These are phyloP conservation scores for Cladosporium sp. DNA, from an alignment of 2,329 filamentous ascomycete genomes.

Conservation along the genomic window DNA sequence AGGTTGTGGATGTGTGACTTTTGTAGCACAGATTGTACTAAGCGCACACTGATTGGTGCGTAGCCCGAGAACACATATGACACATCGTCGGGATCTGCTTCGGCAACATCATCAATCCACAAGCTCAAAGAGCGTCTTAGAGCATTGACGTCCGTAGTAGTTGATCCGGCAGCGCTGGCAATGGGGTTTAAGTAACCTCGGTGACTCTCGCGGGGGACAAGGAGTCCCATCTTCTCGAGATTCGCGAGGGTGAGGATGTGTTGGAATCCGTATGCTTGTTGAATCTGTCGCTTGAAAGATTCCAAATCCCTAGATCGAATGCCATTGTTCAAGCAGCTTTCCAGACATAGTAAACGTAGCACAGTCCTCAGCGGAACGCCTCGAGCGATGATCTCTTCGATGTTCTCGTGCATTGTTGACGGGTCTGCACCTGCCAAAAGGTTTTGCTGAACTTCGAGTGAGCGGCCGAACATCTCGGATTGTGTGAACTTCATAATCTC, in stretches of 20 bases:
- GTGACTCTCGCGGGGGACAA: conserved; percentile 67
- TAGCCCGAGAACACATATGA: conserved; percentile 99
- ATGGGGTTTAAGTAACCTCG: conserved; percentile 78
- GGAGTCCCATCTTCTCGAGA: conserved; percentile 83
- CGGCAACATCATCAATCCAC: conserved; percentile 94
- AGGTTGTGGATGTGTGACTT: conserved; percentile 71
- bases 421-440: conserved; percentile 86
- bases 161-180: conserved; percentile 50
- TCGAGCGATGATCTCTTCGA: conserved; percentile 91
- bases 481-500: conserved; percentile 92
- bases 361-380: conserved; percentile 76
- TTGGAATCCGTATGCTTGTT: conserved; percentile 92
- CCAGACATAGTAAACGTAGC: conserved; percentile 79
- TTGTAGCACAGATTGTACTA: conserved; percentile 89
- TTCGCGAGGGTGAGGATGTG: conserved; percentile 85
- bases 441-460: conserved; percentile 93
- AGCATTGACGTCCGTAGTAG: conserved; percentile 72
- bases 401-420: conserved; percentile 79
- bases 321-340: conserved; percentile 84
- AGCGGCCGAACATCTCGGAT: conserved; percentile 79
- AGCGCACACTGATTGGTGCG: conserved; percentile 81
- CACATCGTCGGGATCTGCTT: conserved; percentile 88
- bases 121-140: conserved; percentile 80
- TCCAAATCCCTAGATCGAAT: conserved; percentile 86
- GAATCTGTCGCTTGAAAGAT: conserved; percentile 76